These are phyloP conservation scores for Candida dubliniensis DNA, from an alignment of 1,139 yeast species.

Conservation along the genomic window DNA sequence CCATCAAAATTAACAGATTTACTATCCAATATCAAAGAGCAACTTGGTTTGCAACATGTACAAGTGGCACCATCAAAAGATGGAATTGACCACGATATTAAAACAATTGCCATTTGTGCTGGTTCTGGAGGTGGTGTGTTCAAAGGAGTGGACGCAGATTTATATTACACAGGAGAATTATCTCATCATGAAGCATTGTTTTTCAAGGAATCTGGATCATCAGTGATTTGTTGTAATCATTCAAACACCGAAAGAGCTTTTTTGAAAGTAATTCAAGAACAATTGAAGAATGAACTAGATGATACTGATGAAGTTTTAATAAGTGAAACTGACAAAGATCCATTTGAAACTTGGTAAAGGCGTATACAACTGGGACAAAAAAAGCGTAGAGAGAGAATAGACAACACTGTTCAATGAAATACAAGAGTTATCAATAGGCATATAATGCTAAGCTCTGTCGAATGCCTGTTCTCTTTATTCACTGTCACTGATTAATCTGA, in stretches of 20 bases:
- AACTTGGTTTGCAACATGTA: constrained; percentile 53
- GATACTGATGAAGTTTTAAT: constrained; percentile 40
- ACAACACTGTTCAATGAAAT: no score
- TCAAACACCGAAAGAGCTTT: constrained; percentile 92
- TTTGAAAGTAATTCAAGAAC: constrained; percentile 49
- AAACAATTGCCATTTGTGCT: constrained; percentile 83
- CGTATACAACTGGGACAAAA: not conserved
- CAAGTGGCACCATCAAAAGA: constrained; percentile 60
- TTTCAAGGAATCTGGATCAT: constrained; percentile 68
- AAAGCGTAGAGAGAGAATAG: not conserved
- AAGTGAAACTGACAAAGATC: constrained; percentile 58
- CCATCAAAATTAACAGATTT: constrained; percentile 47
- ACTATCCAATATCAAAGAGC: constrained; percentile 54
- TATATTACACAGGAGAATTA: constrained; percentile 86
- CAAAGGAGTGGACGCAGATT: constrained; percentile 66
- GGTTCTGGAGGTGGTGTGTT: constrained; percentile 87
- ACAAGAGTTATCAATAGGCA: no score
- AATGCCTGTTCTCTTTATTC: no score
- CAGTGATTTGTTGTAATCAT: constrained; percentile 81
- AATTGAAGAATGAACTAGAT: constrained; percentile 47
- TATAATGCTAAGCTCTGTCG: no score
- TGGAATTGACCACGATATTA: constrained; percentile 23
- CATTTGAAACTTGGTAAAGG: constrained; percentile 41
- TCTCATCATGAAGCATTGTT: constrained; percentile 88
- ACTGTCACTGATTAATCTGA: no score